Base-by-base conservation (phyloP, 176 grass and related monocot species). In the Lolium perenne region DNA sequence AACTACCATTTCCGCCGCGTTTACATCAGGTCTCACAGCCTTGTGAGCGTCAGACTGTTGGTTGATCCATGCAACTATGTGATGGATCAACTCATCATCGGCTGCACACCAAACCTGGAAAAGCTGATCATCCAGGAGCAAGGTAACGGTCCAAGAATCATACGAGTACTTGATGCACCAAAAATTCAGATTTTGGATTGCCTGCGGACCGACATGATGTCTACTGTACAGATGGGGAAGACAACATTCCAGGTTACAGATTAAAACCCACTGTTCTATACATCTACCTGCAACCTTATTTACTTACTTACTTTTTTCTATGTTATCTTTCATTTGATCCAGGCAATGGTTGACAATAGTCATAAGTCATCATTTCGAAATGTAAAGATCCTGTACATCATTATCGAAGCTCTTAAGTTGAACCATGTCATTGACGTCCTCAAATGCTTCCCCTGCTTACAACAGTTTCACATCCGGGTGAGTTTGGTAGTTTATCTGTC, bases 391-490 rank as follows among this genome's bases (percentile, higher is more conserved):
- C 11, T 71, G 38, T 6, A 45, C 9, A 41, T 71, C 4, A 18
- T 21, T 45, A 1, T 45, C 18, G 9, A 71, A 45, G 18, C 7
- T 43, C 68, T 71, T 20, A 71, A n/a, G 68, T 45, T 71, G 45
- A 43, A 71, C 41, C 68, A 71, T 71, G 68, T 12, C 68, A 45
- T 46, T 71, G 68, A 40, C 10, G 68, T 71, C 18, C 68, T 71
- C 68, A 18, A 21, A 46, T 71, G 40, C 38, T 45, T 71, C 21
- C 68, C 68, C 9, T 45, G 4, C 18, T 71, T 71, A 21, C 68
- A 71, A 10, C 38, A 71, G 68, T 40, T 71, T 71, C 40, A 71
- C 18, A 46, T 71, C 38, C 10, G 10, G 8, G 68, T 71, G 38
- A 71, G 68, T 71, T 29, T 71, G 4, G 38, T 5, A 29, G 60